Base-by-base conservation (phyloP, 495 filamentous ascomycete species). In the Penicillium fimorum region DNA sequence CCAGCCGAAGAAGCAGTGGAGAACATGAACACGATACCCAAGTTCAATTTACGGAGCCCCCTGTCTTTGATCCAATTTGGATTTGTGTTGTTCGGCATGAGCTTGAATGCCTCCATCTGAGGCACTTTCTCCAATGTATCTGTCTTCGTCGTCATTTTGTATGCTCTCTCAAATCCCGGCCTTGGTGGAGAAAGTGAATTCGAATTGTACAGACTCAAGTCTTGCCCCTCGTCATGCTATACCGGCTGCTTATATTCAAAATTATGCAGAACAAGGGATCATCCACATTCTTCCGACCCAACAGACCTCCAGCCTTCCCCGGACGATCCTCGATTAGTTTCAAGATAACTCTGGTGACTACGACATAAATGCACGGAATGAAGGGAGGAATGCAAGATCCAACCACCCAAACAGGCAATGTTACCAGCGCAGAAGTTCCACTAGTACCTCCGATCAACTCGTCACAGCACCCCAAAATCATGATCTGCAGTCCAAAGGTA, bases 371-470 rank as follows among this genome's bases (percentile, higher is more conserved):
- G 18, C 29, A 18, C 20, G 43, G 66, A 68, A 68, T 68, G 66
- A 55, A 68, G 66, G 66, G 66, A 60, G 58, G 66, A 66, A 68
- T 66, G 63, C 35, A 47, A 52, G 46, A 30, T 22, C 38, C 24
- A 42, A 47, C 38, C 37, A 44, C 45, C 33, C 30, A 8, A 44
- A 47, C 32, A 18, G 29, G 43, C 22, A 47, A n/a, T 54, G 38
- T 22, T 13, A 12, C 43, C 52, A 54, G 32, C 51, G 17, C 30
- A 37, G 12, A 37, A 44, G 18, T 13, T 22, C 7, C n/a, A 11
- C 15, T 3, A n/a, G n/a, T n/a, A 27, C 18, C 18, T 18, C 12
- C 22, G n/a, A 40, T 54, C n/a, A 24, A 9, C 30, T 27, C 22
- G 15, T 29, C 42, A 6, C 3, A 29, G 13, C 22, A 2, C n/a